Evolutionary conservation across 345 rosid species (phyloP).

Genomic region (Populus simonii): DNA sequence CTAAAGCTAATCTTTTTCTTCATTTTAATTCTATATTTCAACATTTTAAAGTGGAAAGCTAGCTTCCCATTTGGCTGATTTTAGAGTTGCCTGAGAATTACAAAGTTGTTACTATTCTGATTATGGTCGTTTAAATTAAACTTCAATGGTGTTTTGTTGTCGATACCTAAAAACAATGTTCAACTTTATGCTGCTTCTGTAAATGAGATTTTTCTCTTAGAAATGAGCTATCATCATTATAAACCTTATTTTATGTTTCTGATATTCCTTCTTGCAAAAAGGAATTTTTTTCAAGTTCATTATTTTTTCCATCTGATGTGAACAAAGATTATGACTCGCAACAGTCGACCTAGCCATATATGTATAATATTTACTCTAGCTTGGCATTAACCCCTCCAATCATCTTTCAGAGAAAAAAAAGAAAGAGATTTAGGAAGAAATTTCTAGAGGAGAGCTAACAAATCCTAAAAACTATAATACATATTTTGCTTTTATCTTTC

Average conservation of each 20-base stretch:
- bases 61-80: background rate
- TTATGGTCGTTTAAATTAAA: background rate
- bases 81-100: background rate
- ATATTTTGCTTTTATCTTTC: background rate
- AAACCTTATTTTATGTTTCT: background rate
- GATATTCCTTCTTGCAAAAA: background rate
- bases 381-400: background rate
- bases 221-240: background rate
- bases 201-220: background rate
- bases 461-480: background rate
- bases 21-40: background rate
- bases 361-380: background rate
- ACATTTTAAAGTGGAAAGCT: background rate
- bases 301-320: background rate
- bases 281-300: background rate
- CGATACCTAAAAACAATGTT: background rate
- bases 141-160: background rate
- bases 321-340: background rate
- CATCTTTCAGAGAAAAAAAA: background rate
- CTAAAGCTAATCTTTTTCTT: slow-evolving; percentile 1
- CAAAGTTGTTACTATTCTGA: background rate
- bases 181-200: background rate
- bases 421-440: background rate
- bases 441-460: background rate
- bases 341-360: background rate